Base-by-base conservation (phyloP, 2,329 filamentous ascomycete genomes). In the Epichloe hybrida region DNA sequence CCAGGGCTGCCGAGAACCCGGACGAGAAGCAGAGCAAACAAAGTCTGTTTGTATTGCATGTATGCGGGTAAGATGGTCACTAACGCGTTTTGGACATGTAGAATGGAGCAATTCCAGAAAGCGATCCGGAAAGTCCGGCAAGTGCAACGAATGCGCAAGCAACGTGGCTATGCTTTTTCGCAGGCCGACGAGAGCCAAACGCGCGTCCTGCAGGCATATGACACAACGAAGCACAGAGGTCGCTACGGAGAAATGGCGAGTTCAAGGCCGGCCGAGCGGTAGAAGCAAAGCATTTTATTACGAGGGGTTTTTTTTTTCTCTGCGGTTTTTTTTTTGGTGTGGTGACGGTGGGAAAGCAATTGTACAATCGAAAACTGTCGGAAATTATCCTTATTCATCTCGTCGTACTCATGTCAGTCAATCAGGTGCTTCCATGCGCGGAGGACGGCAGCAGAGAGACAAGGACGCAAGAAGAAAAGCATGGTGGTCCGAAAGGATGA, bases 41-140 rank as follows among this genome's bases (percentile, higher is more conserved):
- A 31, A 31, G 27, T 9, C 27, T 31, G 23, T 23, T 6, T 23
- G 23, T 27, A 7, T 6, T 23, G 23, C 7, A 7, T 27, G 7
- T 31, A 31, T 31, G 27, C 8, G 27, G 27, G 27, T 9, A 31
- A 31, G 8, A 9, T 31, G 27, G 27, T 31, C 8, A 31, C 27
- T 31, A 31, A 31, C 27, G 27, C 8, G 27, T 31, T 31, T 3
- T 31, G 27, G 27, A 31, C 7, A 31, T 21, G 2, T 56, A 91
- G 87, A 63, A 98, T 98, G 93, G 93, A 98, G 64, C 93, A 98
- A 70, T 98, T 98, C 75, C 93, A 98, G 71, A 98, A 98, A 71
- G 93, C 93, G 21, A 97, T 98, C 63, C 86, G 93, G 62, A 98
- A 98, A 72, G 93, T 98, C 49, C 82, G 93, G 49, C 93, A 98